Evolutionary conservation across 306 rosid species (phyloP), one percentile per base, ranked within the genome.

Genomic region (Citrullus colocynthis): DNA sequence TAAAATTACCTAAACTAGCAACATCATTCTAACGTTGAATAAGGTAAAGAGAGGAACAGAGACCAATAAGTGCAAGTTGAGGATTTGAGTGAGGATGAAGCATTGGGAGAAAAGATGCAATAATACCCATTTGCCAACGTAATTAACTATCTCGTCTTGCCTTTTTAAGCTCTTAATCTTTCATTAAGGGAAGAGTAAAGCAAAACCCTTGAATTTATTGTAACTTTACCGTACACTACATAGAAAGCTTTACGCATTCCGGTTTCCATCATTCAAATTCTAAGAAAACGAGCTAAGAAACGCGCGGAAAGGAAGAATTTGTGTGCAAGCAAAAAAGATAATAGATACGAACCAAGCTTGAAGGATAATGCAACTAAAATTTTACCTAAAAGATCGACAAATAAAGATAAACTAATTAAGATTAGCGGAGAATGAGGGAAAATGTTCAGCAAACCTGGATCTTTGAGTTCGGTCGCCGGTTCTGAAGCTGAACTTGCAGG

Each of bases 401-500:
- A 51, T 8, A 37, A 20, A 5, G 67, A 30, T 30, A 21, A 60
- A 11, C 2, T 32, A 41, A 30, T 15, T 24, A 58, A 48, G 18
- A 2, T 20, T 14, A 15, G 41, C 30, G 8, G 21, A 11, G 44
- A 17, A 56, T 4, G 64, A 10, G 54, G 57, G 9, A 17, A 34
- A 48, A 81, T 4, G 2, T 32, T 75, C 1, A 41, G 88, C 92
- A 1, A 73, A 86, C 89, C 92, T 85, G 67, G 89, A 85, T 69
- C 87, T 88, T 9, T 85, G 95, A 75, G 83, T 84, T 15, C 96
- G 87, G 77, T 90, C 96, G 61, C 82, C 84, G 84, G 78, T 86
- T 80, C 96, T 79, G 80, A 88, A 90, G 80, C 92, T 85, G 80
- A 90, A 90, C 58, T 88, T 88, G 89, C 96, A 90, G 49, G 96